Conservation (phyloP, 148 eudicot genomes). For the Camellia japonica region DNA sequence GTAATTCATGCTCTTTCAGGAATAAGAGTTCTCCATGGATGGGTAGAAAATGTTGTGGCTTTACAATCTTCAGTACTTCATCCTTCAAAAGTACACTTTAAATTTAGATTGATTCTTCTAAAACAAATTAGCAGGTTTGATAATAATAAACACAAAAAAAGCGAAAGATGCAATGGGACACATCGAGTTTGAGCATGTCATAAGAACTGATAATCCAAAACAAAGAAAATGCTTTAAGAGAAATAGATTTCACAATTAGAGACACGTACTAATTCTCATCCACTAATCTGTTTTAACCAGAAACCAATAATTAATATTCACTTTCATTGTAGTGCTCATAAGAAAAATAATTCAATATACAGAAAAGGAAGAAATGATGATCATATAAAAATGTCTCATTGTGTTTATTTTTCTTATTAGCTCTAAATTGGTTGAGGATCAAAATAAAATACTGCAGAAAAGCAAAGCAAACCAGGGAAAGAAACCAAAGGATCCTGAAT, state of each 20-base stretch:
- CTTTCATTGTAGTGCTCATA: background rate
- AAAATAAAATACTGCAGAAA: background rate
- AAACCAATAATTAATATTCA: background rate
- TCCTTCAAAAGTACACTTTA: conserved; percentile 46
- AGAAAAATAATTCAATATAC: too few relatives aligned
- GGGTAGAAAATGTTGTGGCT: conserved; percentile 97
- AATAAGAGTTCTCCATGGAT: conserved; percentile 96
- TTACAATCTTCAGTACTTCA: conserved; percentile 88
- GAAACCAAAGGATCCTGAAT: background rate
- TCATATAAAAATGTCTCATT: background rate
- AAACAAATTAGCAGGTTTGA: background rate
- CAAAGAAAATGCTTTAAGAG: background rate
- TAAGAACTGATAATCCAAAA: background rate
- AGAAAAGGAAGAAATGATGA: background rate
- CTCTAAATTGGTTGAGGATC: background rate
- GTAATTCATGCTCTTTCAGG: conserved; percentile 93
- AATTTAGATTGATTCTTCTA: background rate
- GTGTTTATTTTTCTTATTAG: background rate
- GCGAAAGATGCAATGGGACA: background rate
- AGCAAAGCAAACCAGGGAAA: conserved; percentile 1
- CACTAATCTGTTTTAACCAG: background rate
- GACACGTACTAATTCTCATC: too few relatives aligned
- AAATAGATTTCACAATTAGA: background rate
- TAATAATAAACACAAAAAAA: background rate
- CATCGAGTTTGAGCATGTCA: background rate